Evolutionary conservation across 306 rosid genomes (phyloP), one percentile per base, ranked within the genome.

Genomic region (Castanea mollissima): DNA sequence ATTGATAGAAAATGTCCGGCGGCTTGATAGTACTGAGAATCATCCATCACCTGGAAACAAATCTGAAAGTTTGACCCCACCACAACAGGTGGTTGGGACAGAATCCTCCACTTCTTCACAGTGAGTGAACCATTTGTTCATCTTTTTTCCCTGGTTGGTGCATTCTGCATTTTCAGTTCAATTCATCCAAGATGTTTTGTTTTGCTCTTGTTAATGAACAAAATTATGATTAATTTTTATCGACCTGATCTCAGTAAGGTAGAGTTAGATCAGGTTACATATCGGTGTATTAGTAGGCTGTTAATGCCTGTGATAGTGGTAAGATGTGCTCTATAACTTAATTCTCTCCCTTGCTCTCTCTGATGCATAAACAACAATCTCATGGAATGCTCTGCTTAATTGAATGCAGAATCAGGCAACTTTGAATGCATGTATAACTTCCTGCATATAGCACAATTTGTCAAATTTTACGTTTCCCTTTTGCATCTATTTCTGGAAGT

Each of bases 1-100:
- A 85, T 85, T 92, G 96, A 85, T 92, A 13, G 94, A 90, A 76
- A 90, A 63, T 71, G 97, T 94, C n/a, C 85, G 84, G 60, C 92
- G 75, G 29, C 57, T 85, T 56, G 93, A 90, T 55, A 49, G 16
- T 49, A 57, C 70, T 38, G 92, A 83, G 82, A 88, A 76, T 67
- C 84, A 65, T 19, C 63, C 90, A 23, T 80, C 90, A 4, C 79
- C 93, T 2, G 88, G 71, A 58, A 86, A 78, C 78, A 85, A 76
- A 86, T 88, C 85, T 34, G 91, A 86, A 78, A 78, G 71, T 83
- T 75, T 88, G 67, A 82, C 85, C 35, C 89, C 83, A 55, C 19
- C 82, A 5, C 38, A 69, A 58, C 67, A 76, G 9, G 64, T 54
- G 7, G 82, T 76, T 59, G 79, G 73, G 13, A 75, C 81, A 51